Evolutionary conservation across 495 filamentous ascomycete genomes (phyloP), one percentile per base, ranked within the genome.

Genomic region (Cetradonia linearis): DNA sequence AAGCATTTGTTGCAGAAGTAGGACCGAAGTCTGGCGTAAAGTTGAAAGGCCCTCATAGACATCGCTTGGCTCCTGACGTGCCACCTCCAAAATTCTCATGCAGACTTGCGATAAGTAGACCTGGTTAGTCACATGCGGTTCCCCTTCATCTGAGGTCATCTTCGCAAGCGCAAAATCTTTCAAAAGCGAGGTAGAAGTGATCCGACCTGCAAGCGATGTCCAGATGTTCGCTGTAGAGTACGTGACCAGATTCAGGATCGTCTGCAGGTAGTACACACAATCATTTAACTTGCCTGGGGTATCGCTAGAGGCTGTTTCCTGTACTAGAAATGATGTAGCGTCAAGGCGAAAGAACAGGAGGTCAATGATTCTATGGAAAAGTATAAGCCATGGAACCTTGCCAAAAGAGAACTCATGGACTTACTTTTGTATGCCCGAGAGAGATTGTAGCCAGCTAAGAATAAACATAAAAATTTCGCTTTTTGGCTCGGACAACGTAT

Each of bases 361-460:
- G 5, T 73, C 66, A 34, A 84, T 68, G 34, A 75, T 73, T 1
- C 65, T 67, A 52, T 52, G 16, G 27, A 3, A n/a, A 20, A 8
- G 18, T 11, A 23, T 61, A 23, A 63, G 53, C 30, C 8, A 13
- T 18, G 28, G 3, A 36, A 23, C 11, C 23, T 38, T 42, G 1
- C 40, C 2, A 3, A 6, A 30, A 23, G n/a, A 33, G 20, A 27
- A 47, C 25, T 28, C 40, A 16, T 25, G 18, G 11, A 73, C 75
- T 62, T 73, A 85, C 79, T 78, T 81, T 58, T 83, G 79, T 64
- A 88, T 73, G n/a, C 77, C 81, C 49, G 84, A 73, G 20, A 94
- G 74, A 49, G 81, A 87, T 65, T 87, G 85, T 9, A 98, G 74
- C 93, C 93, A 98, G 44, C 80, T 82, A 62, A 86, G 83, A 25